These are phyloP conservation scores for Penicillium vulpinum DNA, from an alignment of 2,329 filamentous ascomycete species.

Conservation along the genomic window DNA sequence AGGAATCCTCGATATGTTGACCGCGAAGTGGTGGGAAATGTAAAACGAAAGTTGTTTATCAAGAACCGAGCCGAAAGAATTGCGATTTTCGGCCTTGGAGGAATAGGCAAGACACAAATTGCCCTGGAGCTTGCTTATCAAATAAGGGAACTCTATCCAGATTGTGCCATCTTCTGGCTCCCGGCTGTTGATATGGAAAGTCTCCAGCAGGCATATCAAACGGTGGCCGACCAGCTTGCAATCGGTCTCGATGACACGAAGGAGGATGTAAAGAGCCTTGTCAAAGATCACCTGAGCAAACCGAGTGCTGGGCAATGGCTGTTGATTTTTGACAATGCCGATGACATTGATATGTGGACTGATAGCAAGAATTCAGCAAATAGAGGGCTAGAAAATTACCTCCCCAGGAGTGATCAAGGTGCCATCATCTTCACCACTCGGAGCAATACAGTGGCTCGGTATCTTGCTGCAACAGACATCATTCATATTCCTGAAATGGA, in stretches of 20 bases:
- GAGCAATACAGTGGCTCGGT: slow-evolving; percentile 18
- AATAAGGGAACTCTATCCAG: slow-evolving; percentile 14
- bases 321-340: slow-evolving; percentile 33
- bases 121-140: slow-evolving; percentile 29
- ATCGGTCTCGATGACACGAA: not conserved
- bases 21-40: slow-evolving; percentile 6
- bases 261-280: slow-evolving; percentile 9
- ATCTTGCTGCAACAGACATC: slow-evolving; percentile 21
- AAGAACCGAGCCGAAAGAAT: slow-evolving; percentile 1
- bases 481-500: slow-evolving; percentile 20
- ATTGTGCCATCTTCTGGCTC: slow-evolving; percentile 33
- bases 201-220: slow-evolving; percentile 27
- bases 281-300: slow-evolving; percentile 18
- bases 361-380: not conserved
- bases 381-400: slow-evolving; percentile 1
- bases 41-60: slow-evolving; percentile 12
- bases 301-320: slow-evolving; percentile 24
- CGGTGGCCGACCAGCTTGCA: slow-evolving; percentile 18
- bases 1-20: slow-evolving; percentile 21
- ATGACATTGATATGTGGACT: slow-evolving; percentile 27
- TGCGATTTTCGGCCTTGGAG: slow-evolving; percentile 19
- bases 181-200: slow-evolving; percentile 21
- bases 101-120: slow-evolving; percentile 33
- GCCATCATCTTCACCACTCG: slow-evolving; percentile 35
- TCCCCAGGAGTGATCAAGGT: slow-evolving; percentile 24